Percentiles rank a stretch among this genome's conserved stretches.
Evolutionary conservation across 2,329 filamentous ascomycete genomes (phyloP).

Genomic region (Sporothrix humicola): DNA sequence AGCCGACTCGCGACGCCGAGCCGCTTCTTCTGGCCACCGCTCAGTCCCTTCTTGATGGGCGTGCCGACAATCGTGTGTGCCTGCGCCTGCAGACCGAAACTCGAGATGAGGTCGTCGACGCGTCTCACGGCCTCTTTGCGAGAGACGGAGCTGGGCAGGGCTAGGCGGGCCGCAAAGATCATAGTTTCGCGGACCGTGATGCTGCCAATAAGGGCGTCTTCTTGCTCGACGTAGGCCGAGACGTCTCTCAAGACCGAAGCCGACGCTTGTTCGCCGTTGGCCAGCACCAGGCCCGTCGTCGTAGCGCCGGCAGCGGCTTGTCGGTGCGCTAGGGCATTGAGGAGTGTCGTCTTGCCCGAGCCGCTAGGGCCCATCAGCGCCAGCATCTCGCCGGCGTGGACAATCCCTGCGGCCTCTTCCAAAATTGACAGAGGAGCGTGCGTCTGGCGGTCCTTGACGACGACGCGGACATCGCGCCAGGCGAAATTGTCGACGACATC

Average conservation of each 20-base stretch:
- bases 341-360: conserved; percentile 80
- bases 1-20: conserved; percentile 81
- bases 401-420: conserved; percentile 65
- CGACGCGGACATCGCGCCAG: conserved; percentile 71
- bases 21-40: conserved; percentile 82
- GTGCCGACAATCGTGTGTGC: conserved; percentile 76
- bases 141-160: conserved; percentile 50
- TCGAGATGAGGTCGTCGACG: conserved; percentile 68
- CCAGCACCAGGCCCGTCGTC: conserved; percentile 54
- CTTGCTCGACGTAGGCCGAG: conserved; percentile 83
- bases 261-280: conserved; percentile 67
- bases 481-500: conserved; percentile 66
- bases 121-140: conserved; percentile 64
- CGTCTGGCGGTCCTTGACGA: conserved; percentile 74
- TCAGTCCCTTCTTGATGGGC: conserved; percentile 80
- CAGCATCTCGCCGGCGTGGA: conserved; percentile 72
- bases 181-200: conserved; percentile 82
- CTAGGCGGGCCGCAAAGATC: conserved; percentile 76
- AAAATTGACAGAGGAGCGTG: conserved; percentile 69
- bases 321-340: conserved; percentile 74
- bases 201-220: conserved; percentile 81
- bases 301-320: conserved; percentile 58
- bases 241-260: conserved; percentile 65
- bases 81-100: conserved; percentile 75
- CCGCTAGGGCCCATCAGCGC: conserved; percentile 80